Conservation (phyloP, 2,329 filamentous ascomycete species). For the Fusarium sp. region DNA sequence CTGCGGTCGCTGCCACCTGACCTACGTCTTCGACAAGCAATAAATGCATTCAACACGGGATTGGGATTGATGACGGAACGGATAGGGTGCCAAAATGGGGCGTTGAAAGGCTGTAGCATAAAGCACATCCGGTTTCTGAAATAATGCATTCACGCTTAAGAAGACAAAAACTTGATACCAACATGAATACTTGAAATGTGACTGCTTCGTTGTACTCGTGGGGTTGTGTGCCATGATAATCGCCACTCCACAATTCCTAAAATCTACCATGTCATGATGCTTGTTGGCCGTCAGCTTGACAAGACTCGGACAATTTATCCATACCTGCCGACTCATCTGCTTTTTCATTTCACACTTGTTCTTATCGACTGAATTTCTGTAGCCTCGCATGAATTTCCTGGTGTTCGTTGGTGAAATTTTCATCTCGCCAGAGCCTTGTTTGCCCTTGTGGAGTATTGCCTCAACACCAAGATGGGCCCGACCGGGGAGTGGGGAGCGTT, state of each 20-base stretch:
- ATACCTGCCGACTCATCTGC: not conserved
- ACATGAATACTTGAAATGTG: slow-evolving; percentile 1
- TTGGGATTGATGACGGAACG: slow-evolving; percentile 49
- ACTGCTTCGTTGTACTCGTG: not conserved
- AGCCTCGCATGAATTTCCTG: slow-evolving; percentile 42
- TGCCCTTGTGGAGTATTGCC: slow-evolving; percentile 36
- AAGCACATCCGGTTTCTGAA: slow-evolving; percentile 55
- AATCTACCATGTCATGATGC: not conserved
- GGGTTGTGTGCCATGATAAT: not conserved
- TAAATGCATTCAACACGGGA: slow-evolving; percentile 53
- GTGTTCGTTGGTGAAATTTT: slow-evolving; percentile 32
- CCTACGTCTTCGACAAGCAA: slow-evolving; percentile 79
- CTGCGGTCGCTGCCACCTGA: slow-evolving; percentile 81
- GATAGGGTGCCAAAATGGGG: slow-evolving; percentile 51
- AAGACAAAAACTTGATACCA: slow-evolving; percentile 41
- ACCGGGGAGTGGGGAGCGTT: not conserved
- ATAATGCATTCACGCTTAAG: slow-evolving; percentile 54
- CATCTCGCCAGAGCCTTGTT: slow-evolving; percentile 41
- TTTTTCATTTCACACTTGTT: not conserved
- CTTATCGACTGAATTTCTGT: slow-evolving; percentile 19
- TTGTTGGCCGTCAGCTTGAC: not conserved
- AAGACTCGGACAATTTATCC: not conserved
- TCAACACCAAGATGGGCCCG: slow-evolving; percentile 3
- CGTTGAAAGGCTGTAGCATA: slow-evolving; percentile 57
- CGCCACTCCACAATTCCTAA: not conserved